Evolutionary conservation across 2,329 filamentous ascomycete species (phyloP).

Genomic region (Colletotrichum sansevieriae): DNA sequence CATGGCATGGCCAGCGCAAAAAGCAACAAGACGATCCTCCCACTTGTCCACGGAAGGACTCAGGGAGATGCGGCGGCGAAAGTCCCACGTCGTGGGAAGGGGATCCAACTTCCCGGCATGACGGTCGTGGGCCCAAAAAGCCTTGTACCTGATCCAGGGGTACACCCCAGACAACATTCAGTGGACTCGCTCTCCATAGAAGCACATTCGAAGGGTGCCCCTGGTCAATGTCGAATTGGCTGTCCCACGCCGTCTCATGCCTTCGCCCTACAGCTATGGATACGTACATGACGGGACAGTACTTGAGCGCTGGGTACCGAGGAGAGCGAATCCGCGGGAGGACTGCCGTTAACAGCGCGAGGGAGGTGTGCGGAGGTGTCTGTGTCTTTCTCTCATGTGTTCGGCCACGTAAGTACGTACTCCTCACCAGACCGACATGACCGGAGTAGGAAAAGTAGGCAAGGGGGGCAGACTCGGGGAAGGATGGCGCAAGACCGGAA

Average conservation of each 20-base stretch:
- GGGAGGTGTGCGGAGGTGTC: slow-evolving; percentile 6
- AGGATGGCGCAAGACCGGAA: slow-evolving; percentile 41
- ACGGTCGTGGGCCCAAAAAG: slow-evolving; percentile 42
- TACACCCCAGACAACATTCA: slow-evolving; percentile 34
- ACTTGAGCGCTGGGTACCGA: slow-evolving; percentile 28
- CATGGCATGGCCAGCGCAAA: slow-evolving; percentile 41
- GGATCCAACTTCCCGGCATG: slow-evolving; percentile 42
- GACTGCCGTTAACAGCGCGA: not conserved
- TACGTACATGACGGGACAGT: slow-evolving; percentile 19
- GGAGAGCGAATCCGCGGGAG: slow-evolving; percentile 21
- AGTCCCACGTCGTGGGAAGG: slow-evolving; percentile 40
- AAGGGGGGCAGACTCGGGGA: slow-evolving; percentile 41
- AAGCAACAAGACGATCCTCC: slow-evolving; percentile 44
- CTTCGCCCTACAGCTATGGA: slow-evolving; percentile 34
- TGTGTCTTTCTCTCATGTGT: not conserved
- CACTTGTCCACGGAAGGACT: slow-evolving; percentile 41
- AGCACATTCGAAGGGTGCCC: slow-evolving; percentile 26
- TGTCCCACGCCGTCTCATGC: not conserved
- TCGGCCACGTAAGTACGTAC: slow-evolving; percentile 25
- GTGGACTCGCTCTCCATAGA: slow-evolving; percentile 36
- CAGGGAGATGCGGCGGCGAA: slow-evolving; percentile 42
- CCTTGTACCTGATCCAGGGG: slow-evolving; percentile 41
- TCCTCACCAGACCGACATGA: slow-evolving; percentile 32
- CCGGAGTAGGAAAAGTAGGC: slow-evolving; percentile 33
- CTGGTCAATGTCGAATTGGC: slow-evolving; percentile 24